Conservation (phyloP, 1,284 basidiomycete genomes). For the Schizophyllum amplum region DNA sequence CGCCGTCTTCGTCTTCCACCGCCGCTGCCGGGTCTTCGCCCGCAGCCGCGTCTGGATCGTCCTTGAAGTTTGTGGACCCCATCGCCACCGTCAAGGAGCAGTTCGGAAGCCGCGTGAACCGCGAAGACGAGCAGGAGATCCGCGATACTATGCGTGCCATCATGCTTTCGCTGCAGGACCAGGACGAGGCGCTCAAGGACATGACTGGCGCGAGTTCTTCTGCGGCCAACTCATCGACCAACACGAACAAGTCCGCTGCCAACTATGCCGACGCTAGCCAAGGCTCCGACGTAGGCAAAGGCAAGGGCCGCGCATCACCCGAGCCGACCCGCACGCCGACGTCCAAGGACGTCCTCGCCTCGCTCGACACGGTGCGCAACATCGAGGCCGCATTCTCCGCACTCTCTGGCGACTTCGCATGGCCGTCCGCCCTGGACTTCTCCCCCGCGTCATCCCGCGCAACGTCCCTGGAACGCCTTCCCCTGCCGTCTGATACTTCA, state of each 20-base stretch:
- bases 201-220: background rate
- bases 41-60: constrained; percentile 5
- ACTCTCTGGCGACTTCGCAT: constrained; percentile 30
- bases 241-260: background rate
- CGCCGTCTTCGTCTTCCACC: background rate
- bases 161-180: constrained; percentile 22
- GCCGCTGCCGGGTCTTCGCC: constrained; percentile 1
- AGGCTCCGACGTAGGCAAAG: constrained; percentile 24
- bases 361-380: constrained; percentile 25
- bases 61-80: constrained; percentile 14
- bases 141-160: constrained; percentile 30
- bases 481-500: constrained; percentile 10
- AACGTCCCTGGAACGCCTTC: constrained; percentile 6
- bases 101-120: constrained; percentile 25
- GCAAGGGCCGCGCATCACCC: constrained; percentile 14
- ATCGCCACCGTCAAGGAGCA: constrained; percentile 12
- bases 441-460: constrained; percentile 14
- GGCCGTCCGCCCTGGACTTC: constrained; percentile 36
- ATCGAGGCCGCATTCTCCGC: constrained; percentile 29
- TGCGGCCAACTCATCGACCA: constrained; percentile 1
- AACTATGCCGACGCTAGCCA: constrained; percentile 4
- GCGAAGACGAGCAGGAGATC: constrained; percentile 25
- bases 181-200: background rate
- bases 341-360: constrained; percentile 21
- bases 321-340: background rate